Evolutionary conservation across 192 early-diverging fungal species (phyloP).

Genomic region (Pilobolus umbonatus): DNA sequence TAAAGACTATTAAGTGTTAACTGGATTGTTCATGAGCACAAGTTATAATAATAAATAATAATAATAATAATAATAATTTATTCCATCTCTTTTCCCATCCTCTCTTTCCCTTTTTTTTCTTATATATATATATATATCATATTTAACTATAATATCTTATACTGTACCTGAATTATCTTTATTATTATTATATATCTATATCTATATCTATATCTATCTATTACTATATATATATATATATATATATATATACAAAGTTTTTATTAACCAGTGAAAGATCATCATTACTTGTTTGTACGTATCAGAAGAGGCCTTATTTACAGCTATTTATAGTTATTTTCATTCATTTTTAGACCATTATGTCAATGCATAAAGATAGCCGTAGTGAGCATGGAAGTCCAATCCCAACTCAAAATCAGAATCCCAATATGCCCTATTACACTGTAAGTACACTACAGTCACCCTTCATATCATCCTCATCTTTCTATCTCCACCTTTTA

Average conservation of each 20-base stretch:
- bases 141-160: no score
- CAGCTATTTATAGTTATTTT: no score
- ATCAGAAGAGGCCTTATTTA: neutral
- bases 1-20: conserved; percentile 4
- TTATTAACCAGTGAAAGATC: neutral
- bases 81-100: neutral
- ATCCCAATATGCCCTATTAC: conserved; percentile 9
- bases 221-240: no score
- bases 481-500: conserved; percentile 13
- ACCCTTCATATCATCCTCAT: neutral
- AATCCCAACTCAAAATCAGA: conserved; percentile 9
- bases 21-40: conserved; percentile 11
- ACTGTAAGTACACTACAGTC: neutral
- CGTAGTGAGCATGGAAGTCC: neutral
- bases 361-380: conserved; percentile 3
- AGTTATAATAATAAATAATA: conserved; percentile 8
- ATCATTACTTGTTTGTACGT: neutral
- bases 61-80: neutral
- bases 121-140: no score
- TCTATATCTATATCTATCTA: no score
- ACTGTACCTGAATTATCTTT: conserved; percentile 12
- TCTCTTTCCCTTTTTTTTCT: neutral
- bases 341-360: no score
- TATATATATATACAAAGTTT: neutral
- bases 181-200: neutral